These are phyloP conservation scores for Oropetium thomaeum DNA, from an alignment of 176 grass and related monocot genomes.

Conservation along the genomic window DNA sequence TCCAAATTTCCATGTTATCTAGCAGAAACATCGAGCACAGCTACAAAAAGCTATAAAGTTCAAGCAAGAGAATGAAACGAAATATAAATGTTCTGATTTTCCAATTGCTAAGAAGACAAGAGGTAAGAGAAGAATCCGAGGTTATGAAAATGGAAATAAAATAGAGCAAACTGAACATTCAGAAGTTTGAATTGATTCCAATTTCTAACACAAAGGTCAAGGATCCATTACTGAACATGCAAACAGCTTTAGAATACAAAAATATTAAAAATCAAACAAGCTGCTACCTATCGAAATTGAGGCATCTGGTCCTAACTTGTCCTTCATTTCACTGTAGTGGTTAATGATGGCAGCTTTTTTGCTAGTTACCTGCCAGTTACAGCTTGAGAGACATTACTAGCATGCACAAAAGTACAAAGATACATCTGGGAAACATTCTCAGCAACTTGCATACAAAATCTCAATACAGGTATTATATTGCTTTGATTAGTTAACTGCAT, in stretches of 20 bases:
- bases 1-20: neutral
- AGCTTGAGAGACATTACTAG: conserved; percentile 20
- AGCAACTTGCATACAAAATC: neutral
- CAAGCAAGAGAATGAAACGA: neutral
- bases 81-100: neutral
- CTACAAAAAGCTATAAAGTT: neutral
- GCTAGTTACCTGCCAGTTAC: conserved; percentile 72
- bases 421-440: neutral
- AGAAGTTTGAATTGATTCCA: neutral
- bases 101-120: neutral
- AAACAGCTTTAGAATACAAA: conserved; percentile 15
- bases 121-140: neutral
- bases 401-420: conserved; percentile 23
- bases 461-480: conserved; percentile 11
- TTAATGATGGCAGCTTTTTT: conserved; percentile 95
- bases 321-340: conserved; percentile 75
- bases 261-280: conserved; percentile 13
- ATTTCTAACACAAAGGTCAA: neutral
- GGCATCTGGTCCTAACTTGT: conserved; percentile 78
- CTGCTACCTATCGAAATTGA: conserved; percentile 74
- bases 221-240: neutral
- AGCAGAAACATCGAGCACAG: neutral
- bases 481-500: neutral
- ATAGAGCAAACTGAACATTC: neutral
- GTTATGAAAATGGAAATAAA: neutral